Evolutionary conservation across 2,329 filamentous ascomycete species (phyloP).

Genomic region (Moelleriella libera): DNA sequence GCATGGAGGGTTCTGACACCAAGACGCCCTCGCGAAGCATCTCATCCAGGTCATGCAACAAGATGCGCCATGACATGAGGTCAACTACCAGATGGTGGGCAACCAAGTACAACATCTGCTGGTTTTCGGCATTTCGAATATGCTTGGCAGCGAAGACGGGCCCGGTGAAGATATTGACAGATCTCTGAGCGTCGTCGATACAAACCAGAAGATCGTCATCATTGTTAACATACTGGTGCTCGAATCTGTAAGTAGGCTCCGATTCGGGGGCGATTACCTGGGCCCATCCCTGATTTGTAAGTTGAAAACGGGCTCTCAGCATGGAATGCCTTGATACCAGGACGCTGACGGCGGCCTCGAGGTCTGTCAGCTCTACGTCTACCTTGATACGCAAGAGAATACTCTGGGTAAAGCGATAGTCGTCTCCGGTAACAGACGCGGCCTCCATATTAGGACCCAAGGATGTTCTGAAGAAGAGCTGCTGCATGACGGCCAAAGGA

Average conservation of each 20-base stretch:
- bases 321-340: slow-evolving; percentile 36
- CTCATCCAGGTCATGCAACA: slow-evolving; percentile 35
- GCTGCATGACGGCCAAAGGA: slow-evolving; percentile 38
- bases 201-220: slow-evolving; percentile 26
- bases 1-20: slow-evolving; percentile 27
- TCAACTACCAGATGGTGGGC: slow-evolving; percentile 40
- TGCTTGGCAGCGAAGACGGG: slow-evolving; percentile 36
- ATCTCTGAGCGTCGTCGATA: slow-evolving; percentile 25
- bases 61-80: slow-evolving; percentile 33
- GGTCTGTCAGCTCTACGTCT: slow-evolving; percentile 24
- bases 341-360: slow-evolving; percentile 32
- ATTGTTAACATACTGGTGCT: slow-evolving; percentile 23
- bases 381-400: slow-evolving; percentile 30
- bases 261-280: slow-evolving; percentile 27
- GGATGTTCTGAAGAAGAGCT: slow-evolving; percentile 34
- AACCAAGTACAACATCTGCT: slow-evolving; percentile 32
- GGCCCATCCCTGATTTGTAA: slow-evolving; percentile 25
- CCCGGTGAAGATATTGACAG: slow-evolving; percentile 33
- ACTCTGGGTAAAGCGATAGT: slow-evolving; percentile 36
- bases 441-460: slow-evolving; percentile 21
- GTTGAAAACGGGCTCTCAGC: slow-evolving; percentile 32
- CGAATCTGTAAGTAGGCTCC: slow-evolving; percentile 27
- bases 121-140: slow-evolving; percentile 27
- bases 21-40: slow-evolving; percentile 29
- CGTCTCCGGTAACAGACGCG: slow-evolving; percentile 16